Conservation (phyloP, 768 basidiomycete species). For the Suillus fuscotomentosus region DNA sequence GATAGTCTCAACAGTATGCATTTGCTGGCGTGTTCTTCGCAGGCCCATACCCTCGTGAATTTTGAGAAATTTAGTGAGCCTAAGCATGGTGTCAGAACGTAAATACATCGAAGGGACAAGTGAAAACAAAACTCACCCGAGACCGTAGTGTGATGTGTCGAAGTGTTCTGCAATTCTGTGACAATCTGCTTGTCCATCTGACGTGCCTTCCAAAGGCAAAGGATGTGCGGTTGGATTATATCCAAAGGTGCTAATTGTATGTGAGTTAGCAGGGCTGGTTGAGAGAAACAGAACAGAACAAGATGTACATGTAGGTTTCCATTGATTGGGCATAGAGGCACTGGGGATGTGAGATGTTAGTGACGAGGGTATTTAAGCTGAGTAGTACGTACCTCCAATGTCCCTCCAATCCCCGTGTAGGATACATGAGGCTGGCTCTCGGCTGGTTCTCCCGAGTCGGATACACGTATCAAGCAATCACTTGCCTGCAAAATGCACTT, state of each 20-base stretch:
- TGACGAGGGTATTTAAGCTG: too few relatives aligned
- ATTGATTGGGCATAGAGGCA: slow-evolving; percentile 2
- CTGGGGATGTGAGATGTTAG: too few relatives aligned
- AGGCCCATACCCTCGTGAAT: slow-evolving; percentile 16
- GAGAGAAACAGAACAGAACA: background rate
- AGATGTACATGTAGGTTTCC: slow-evolving; percentile 2
- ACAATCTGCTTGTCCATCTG: slow-evolving; percentile 29
- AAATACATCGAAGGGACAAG: background rate
- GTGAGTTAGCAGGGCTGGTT: background rate
- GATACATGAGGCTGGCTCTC: too few relatives aligned
- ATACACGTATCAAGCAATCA: too few relatives aligned
- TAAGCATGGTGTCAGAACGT: background rate
- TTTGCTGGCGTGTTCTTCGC: slow-evolving; percentile 18
- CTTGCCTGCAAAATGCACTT: too few relatives aligned
- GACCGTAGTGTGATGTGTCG: slow-evolving; percentile 20
- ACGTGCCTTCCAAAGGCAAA: slow-evolving; percentile 21
- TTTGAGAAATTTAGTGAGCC: background rate
- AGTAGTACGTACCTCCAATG: too few relatives aligned
- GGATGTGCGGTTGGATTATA: slow-evolving; percentile 11
- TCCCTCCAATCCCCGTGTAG: too few relatives aligned
- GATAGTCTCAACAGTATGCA: slow-evolving; percentile 12
- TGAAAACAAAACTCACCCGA: slow-evolving; percentile 10
- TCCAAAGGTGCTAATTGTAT: slow-evolving; percentile 12
- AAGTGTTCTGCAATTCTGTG: slow-evolving; percentile 16
- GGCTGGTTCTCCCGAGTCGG: too few relatives aligned